Percentiles rank a stretch among this genome's conserved stretches.
Evolutionary conservation across 2,329 filamentous ascomycete genomes (phyloP).

Genomic region (Annulohypoxylon truncatum): DNA sequence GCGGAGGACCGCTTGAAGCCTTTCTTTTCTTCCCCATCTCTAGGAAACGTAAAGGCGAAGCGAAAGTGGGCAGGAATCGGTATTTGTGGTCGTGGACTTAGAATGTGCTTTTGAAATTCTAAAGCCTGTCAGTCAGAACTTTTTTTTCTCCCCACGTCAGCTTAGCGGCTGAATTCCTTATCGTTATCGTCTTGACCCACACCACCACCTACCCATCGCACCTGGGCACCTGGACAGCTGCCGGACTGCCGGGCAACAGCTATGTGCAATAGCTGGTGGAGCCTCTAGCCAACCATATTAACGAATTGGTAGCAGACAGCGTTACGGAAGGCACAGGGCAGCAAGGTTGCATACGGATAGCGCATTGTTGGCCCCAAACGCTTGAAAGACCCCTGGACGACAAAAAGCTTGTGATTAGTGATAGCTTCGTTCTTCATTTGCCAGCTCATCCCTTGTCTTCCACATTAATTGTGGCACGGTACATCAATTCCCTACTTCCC

Average conservation of each 20-base stretch:
- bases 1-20: slow-evolving; percentile 63
- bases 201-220: neutral
- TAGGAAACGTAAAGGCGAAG: neutral
- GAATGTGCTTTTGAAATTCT: neutral
- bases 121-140: slow-evolving; percentile 13
- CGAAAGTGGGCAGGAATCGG: neutral
- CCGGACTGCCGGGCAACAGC: neutral
- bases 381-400: slow-evolving; percentile 3
- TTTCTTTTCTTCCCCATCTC: slow-evolving; percentile 78
- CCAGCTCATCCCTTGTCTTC: neutral
- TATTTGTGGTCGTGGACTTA: neutral
- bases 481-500: neutral
- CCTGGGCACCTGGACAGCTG: neutral
- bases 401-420: neutral
- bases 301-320: neutral
- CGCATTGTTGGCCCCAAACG: neutral
- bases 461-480: neutral
- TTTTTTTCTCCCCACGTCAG: slow-evolving; percentile 33
- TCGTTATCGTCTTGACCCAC: slow-evolving; percentile 6
- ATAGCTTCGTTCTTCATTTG: slow-evolving; percentile 7
- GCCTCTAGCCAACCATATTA: neutral
- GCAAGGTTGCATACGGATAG: neutral
- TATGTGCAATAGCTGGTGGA: neutral
- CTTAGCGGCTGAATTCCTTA: slow-evolving; percentile 18
- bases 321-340: neutral